A percentile compares a stretch with the other conserved stretches of the same genome.
Evolutionary conservation across 2,329 filamentous ascomycete genomes (phyloP).

Genomic region (Monilinia laxa): DNA sequence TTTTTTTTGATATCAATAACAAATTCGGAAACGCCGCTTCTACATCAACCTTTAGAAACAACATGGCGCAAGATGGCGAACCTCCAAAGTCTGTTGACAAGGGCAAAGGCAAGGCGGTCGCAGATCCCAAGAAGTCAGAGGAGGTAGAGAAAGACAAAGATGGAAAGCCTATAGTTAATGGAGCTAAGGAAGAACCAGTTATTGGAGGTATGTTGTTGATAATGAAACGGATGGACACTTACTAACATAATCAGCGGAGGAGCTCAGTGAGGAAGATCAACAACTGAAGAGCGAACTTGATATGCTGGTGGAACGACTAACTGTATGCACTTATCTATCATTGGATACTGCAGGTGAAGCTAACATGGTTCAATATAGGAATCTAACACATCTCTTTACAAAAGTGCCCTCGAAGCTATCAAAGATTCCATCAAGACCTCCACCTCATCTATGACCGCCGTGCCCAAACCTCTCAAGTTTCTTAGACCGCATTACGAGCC

Average conservation of each 20-base stretch:
- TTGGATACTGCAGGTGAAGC: slow-evolving; percentile 11
- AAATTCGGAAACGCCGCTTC: slow-evolving; percentile 18
- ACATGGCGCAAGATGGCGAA: slow-evolving; percentile 94
- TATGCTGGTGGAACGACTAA: slow-evolving; percentile 94
- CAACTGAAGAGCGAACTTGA: slow-evolving; percentile 97
- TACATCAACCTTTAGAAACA: slow-evolving; percentile 39
- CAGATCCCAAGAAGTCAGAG: slow-evolving; percentile 59
- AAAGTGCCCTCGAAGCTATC: slow-evolving; percentile 89
- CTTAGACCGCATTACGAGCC: slow-evolving; percentile 93
- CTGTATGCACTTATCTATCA: slow-evolving; percentile 53
- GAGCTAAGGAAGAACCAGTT: slow-evolving; percentile 69
- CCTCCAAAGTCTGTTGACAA: slow-evolving; percentile 83
- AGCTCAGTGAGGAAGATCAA: slow-evolving; percentile 96
- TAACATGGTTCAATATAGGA: slow-evolving; percentile 57
- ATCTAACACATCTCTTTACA: slow-evolving; percentile 82
- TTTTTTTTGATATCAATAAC: slow-evolving; percentile 12
- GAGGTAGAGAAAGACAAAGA: slow-evolving; percentile 64
- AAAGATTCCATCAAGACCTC: slow-evolving; percentile 99
- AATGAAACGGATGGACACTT: slow-evolving; percentile 37
- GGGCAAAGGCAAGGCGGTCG: slow-evolving; percentile 88
- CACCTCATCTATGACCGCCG: slow-evolving; percentile 98
- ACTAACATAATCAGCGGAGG: slow-evolving; percentile 58
- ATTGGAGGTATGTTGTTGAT: slow-evolving; percentile 42
- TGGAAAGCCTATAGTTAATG: slow-evolving; percentile 68
- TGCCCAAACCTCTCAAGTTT: slow-evolving; percentile 98